Evolutionary conservation across 352 stramenopile species (phyloP), one percentile per base, ranked within the genome.

Genomic region (Globisporangium takayamanum): DNA sequence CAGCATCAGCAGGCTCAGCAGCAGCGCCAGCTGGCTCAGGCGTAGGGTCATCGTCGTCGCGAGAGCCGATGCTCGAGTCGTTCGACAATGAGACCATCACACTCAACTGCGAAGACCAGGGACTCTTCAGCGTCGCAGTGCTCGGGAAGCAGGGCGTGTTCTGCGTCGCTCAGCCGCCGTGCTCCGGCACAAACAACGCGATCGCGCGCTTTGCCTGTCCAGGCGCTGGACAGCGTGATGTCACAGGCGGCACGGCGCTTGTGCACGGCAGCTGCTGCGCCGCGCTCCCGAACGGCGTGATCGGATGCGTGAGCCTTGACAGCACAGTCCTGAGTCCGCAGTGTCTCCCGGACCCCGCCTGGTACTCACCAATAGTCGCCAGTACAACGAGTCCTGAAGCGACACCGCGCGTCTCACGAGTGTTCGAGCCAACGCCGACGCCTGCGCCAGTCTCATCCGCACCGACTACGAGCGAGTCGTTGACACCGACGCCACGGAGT

Each of bases 231-330:
- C 62, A 68, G 25, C 48, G 49, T 5, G 53, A 25, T 7, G n/a
- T 60, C 26, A 67, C 50, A 8, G 63, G 63, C 2, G 22, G 14
- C 0, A 46, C 41, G 8, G 51, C 44, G 36, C 50, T 86, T 11
- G 25, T 48, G 15, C 33, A 28, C 25, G 73, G 75, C 53, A 81
- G 69, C 53, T 86, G 76, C 69, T 86, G 76, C 45, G 69, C 76
- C 3, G 60, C 71, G 4, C 42, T 81, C 20, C 25, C 30, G 1
- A 67, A 46, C 7, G 73, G 67, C 1, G 25, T 53, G 6, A 50
- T 86, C 39, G 73, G 69, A n/a, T 86, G 76, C 37, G 55, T 73
- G 26, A 42, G 65, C 2, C 26, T 62, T 2, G 67, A 67, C 47
- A 62, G 36, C 11, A 16, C 36, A 20, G 51, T 18, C 22, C 37